Conservation (phyloP, 208 protist species). For the Plasmodiophora brassicae region DNA sequence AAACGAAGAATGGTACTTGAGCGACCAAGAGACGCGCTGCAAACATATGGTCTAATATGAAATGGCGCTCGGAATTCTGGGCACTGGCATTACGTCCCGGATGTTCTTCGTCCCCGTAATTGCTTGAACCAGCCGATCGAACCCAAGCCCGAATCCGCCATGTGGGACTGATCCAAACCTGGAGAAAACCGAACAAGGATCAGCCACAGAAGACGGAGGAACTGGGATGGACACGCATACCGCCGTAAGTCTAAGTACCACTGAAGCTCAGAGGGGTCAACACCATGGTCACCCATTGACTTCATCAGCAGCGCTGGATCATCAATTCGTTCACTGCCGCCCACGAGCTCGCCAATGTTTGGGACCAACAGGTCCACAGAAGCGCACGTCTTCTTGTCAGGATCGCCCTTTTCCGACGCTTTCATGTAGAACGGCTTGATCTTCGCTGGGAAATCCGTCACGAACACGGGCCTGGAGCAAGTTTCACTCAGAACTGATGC, state of each 20-base stretch:
- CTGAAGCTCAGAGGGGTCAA: conserved; percentile 48
- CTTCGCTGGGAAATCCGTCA: conserved; percentile 53
- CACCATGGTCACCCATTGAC: conserved; percentile 36
- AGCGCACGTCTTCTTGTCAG: background rate
- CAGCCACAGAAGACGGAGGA: no score
- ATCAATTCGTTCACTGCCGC: conserved; percentile 62
- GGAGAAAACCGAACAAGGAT: background rate
- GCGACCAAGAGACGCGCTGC: no score
- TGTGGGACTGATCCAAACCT: conserved; percentile 54
- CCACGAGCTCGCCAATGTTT: conserved; percentile 69
- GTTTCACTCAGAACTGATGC: no score
- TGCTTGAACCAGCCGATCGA: conserved; percentile 58
- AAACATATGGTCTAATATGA: no score
- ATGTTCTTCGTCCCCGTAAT: conserved; percentile 53
- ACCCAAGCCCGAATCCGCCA: conserved; percentile 67
- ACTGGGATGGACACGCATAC: background rate
- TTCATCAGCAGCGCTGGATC: conserved; percentile 45
- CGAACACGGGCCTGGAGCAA: background rate
- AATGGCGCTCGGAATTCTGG: conserved; percentile 43
- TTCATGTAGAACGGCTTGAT: conserved; percentile 73
- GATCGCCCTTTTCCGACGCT: background rate
- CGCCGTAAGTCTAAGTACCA: conserved; percentile 69
- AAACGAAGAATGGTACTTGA: no score
- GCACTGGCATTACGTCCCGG: conserved; percentile 57
- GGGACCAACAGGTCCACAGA: background rate